phyloP scores from a whole-genome alignment of 2,329 filamentous ascomycete species.

The Ascochyta fabae region DNA sequence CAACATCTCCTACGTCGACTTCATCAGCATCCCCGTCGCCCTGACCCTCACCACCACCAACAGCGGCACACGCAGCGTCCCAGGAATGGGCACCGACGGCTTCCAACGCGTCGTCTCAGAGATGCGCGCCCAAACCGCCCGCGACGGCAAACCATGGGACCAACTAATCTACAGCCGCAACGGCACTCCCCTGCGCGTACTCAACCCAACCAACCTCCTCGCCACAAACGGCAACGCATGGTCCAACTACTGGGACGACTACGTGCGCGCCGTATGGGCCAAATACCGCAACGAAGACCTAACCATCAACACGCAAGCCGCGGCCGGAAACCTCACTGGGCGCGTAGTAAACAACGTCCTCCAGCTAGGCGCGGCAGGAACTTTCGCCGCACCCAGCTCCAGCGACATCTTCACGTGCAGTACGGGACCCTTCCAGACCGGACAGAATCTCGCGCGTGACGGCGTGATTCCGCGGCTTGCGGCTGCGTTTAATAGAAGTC shows the following conservation, averaged over 20 bases:
- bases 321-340: constrained; percentile 61
- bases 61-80: constrained; percentile 54
- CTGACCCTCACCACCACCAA: constrained; percentile 54
- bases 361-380: constrained; percentile 51
- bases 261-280: constrained; percentile 60
- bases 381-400: constrained; percentile 63
- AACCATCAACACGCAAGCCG: constrained; percentile 70
- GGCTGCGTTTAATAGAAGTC: constrained; percentile 77
- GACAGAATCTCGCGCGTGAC: constrained; percentile 52
- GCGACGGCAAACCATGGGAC: constrained; percentile 66
- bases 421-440: constrained; percentile 64
- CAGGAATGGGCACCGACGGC: constrained; percentile 65
- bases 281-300: constrained; percentile 56
- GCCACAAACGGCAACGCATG: constrained; percentile 57
- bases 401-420: constrained; percentile 72
- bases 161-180: constrained; percentile 60
- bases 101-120: constrained; percentile 62
- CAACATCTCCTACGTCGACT: constrained; percentile 76
- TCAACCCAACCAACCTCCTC: constrained; percentile 55
- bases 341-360: constrained; percentile 53
- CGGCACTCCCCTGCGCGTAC: constrained; percentile 49
- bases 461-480: constrained; percentile 76
- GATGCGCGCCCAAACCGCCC: constrained; percentile 61
- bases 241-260: constrained; percentile 59
- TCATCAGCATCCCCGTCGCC: constrained; percentile 60